These are phyloP conservation scores for Macroventuria anomochaeta DNA, from an alignment of 2,329 filamentous ascomycete genomes.

Conservation along the genomic window DNA sequence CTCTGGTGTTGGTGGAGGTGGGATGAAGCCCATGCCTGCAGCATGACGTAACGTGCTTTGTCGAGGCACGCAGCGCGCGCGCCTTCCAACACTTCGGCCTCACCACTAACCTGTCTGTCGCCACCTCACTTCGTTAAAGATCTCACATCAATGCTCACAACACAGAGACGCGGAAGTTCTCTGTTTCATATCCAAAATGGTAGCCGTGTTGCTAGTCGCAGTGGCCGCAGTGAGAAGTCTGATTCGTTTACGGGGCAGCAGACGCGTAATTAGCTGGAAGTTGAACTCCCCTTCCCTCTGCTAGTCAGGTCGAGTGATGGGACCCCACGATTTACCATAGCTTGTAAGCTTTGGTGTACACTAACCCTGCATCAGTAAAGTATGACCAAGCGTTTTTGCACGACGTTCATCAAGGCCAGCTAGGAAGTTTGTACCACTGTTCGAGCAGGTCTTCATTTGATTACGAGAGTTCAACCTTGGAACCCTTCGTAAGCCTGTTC, in stretches of 20 bases:
- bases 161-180: too few species aligned
- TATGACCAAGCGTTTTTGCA: constrained; percentile 5
- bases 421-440: background rate
- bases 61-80: constrained; percentile 13
- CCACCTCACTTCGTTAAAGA: background rate
- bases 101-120: too few species aligned
- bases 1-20: background rate
- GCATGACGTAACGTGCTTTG: constrained; percentile 13
- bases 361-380: background rate
- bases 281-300: background rate
- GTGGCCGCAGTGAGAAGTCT: background rate
- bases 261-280: background rate
- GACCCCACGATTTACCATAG: background rate
- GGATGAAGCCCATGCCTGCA: constrained; percentile 10
- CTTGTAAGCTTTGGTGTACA: background rate
- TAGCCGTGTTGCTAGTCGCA: background rate
- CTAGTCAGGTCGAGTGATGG: background rate
- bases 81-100: too few species aligned
- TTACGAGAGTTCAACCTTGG: too few species aligned
- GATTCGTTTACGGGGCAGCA: background rate
- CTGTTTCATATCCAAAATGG: background rate
- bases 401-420: constrained; percentile 7
- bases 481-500: too few species aligned
- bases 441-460: background rate
- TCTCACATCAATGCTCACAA: background rate